Conservation (phyloP, 2,329 filamentous ascomycete species). For the Zymoseptoria brevis region DNA sequence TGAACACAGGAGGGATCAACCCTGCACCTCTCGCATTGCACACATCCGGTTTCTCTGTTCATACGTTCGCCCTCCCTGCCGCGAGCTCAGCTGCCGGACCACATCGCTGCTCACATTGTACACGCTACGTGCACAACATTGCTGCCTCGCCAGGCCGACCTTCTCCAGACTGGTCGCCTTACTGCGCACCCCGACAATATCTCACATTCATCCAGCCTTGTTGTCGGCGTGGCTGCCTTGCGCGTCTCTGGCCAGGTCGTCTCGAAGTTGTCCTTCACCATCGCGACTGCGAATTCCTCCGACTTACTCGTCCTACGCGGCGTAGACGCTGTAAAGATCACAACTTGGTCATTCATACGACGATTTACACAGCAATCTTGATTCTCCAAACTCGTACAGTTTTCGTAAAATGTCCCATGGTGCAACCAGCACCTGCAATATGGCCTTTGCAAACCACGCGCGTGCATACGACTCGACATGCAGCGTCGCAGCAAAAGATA, state of each 20-base stretch:
- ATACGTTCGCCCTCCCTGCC: slow-evolving; percentile 19
- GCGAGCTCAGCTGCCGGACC: slow-evolving; percentile 10
- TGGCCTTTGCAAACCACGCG: slow-evolving; percentile 19
- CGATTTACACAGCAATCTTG: slow-evolving; percentile 17
- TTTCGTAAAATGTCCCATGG: slow-evolving; percentile 24
- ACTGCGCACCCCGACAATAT: not conserved
- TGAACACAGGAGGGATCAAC: slow-evolving; percentile 16
- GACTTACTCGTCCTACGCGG: not conserved
- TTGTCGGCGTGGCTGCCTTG: not conserved
- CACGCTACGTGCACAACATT: not conserved
- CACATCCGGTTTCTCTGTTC: slow-evolving; percentile 17
- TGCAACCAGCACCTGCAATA: slow-evolving; percentile 15
- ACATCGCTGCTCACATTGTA: slow-evolving; percentile 6
- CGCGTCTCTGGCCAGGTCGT: not conserved
- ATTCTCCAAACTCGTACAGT: slow-evolving; percentile 17
- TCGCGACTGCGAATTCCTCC: slow-evolving; percentile 2
- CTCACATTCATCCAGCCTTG: not conserved
- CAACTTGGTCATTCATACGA: slow-evolving; percentile 13
- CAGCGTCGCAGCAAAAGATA: not conserved
- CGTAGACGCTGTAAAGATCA: slow-evolving; percentile 3
- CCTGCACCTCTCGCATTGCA: slow-evolving; percentile 16
- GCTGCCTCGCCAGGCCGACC: not conserved
- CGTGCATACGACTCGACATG: not conserved
- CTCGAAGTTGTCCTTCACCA: slow-evolving; percentile 3
- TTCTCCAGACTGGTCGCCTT: not conserved